These are phyloP conservation scores for Pichia sp. DNA, from an alignment of 1,139 yeast species.

Conservation along the genomic window DNA sequence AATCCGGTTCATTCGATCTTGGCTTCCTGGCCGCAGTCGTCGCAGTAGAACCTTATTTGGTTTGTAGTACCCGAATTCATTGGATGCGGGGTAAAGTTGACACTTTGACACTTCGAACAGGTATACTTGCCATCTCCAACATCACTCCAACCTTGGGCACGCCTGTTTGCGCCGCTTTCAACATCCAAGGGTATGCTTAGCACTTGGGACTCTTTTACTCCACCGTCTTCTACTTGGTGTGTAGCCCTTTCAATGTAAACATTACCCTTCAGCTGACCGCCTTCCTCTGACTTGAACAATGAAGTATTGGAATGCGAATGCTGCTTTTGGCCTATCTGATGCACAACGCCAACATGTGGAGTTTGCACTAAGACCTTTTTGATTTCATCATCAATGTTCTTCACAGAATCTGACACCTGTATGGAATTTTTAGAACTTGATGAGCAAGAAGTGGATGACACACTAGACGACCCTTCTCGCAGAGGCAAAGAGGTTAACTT, in stretches of 20 bases:
- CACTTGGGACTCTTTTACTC: slow-evolving; percentile 1
- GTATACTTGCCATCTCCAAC: slow-evolving; percentile 3
- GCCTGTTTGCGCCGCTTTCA: slow-evolving; percentile 12
- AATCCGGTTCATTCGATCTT: neutral
- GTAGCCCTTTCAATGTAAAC: neutral
- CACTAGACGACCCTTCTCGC: neutral
- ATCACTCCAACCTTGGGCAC: slow-evolving; percentile 3
- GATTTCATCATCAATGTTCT: slow-evolving; percentile 14
- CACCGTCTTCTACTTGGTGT: neutral
- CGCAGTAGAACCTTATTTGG: slow-evolving; percentile 25
- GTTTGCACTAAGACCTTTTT: slow-evolving; percentile 1
- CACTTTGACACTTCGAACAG: slow-evolving; percentile 5
- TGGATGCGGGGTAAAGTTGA: slow-evolving; percentile 18
- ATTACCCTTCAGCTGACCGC: neutral
- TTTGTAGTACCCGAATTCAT: slow-evolving; percentile 17
- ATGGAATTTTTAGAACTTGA: slow-evolving; percentile 1
- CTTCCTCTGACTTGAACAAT: neutral
- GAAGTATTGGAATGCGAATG: slow-evolving; percentile 3
- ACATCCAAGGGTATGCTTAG: slow-evolving; percentile 15
- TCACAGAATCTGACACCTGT: slow-evolving; percentile 7
- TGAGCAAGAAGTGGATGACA: slow-evolving; percentile 2
- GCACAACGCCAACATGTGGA: slow-evolving; percentile 3
- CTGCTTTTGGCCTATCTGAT: slow-evolving; percentile 6
- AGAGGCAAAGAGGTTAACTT: neutral
- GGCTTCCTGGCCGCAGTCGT: slow-evolving; percentile 23